A percentile compares a stretch with the other conserved stretches of the same genome.
phyloP scores from a whole-genome alignment of 1,284 basidiomycete genomes.

The Ceratobasidium sp. region DNA sequence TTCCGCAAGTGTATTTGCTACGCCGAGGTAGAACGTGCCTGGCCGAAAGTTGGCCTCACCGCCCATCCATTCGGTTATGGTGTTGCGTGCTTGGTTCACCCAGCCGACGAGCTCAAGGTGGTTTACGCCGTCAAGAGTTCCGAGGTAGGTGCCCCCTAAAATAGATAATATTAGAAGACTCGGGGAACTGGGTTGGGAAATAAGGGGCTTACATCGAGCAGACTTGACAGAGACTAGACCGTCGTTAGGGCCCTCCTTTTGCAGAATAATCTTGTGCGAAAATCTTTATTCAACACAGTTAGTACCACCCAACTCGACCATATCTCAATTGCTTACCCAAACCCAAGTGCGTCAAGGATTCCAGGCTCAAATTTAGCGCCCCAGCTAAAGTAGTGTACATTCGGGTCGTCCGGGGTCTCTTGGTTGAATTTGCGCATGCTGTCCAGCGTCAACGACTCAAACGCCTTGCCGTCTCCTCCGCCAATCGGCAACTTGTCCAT shows the following conservation, averaged over 20 bases:
- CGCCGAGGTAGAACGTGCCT: constrained; percentile 84
- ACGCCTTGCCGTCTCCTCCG: constrained; percentile 90
- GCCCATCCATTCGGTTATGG: constrained; percentile 86
- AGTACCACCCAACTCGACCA: not conserved
- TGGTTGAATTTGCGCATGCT: constrained; percentile 90
- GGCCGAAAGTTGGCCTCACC: constrained; percentile 87
- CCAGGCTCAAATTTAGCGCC: constrained; percentile 89
- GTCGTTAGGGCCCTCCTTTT: constrained; percentile 92
- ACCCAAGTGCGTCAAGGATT: constrained; percentile 78
- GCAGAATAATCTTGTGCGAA: constrained; percentile 82
- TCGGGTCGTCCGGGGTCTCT: constrained; percentile 75
- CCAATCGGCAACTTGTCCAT: constrained; percentile 84
- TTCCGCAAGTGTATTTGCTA: constrained; percentile 61
- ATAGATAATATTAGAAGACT: constrained; percentile 26
- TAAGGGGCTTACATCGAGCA: constrained; percentile 65
- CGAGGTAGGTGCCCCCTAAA: constrained; percentile 75
- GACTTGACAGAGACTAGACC: constrained; percentile 85
- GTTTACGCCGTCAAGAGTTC: constrained; percentile 87
- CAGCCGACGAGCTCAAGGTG: constrained; percentile 88
- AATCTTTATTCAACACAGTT: constrained; percentile 55
- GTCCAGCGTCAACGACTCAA: constrained; percentile 83
- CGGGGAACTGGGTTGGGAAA: too few relatives aligned
- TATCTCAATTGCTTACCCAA: constrained; percentile 8
- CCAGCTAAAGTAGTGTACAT: constrained; percentile 90
- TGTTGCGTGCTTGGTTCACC: constrained; percentile 82